phyloP scores from a whole-genome alignment of 306 rosid genomes.

The Crotalaria pallida region DNA sequence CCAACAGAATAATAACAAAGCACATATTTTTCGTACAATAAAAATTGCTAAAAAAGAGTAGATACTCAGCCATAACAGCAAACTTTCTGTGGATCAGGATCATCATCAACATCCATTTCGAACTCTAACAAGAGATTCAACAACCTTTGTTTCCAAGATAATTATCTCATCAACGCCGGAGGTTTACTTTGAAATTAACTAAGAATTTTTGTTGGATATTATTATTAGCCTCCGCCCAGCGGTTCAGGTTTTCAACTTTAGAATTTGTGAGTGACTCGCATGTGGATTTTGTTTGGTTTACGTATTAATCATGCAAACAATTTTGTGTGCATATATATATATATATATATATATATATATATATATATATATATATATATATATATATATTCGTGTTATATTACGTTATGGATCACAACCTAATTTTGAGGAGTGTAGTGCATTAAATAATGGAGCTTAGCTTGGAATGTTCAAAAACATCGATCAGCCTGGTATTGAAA shows the following conservation, averaged over 20 bases:
- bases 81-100: no score
- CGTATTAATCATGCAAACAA: constrained; percentile 20
- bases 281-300: constrained; percentile 24
- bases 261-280: constrained; percentile 11
- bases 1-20: no score
- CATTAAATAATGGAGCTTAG: not conserved
- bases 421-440: constrained; percentile 4
- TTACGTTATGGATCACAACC: constrained; percentile 15
- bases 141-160: no score
- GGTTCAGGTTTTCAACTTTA: constrained; percentile 11
- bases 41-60: no score
- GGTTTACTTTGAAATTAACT: constrained; percentile 26
- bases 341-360: no score
- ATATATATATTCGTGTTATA: not conserved
- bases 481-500: not conserved
- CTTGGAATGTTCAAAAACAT: not conserved
- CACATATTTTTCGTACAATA: no score
- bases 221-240: not conserved
- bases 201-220: not conserved
- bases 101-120: no score
- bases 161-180: no score
- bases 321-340: not conserved
- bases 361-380: no score
- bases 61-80: no score
- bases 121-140: no score